These are phyloP conservation scores for Turnera subulata DNA, from an alignment of 345 rosid genomes.

Conservation along the genomic window DNA sequence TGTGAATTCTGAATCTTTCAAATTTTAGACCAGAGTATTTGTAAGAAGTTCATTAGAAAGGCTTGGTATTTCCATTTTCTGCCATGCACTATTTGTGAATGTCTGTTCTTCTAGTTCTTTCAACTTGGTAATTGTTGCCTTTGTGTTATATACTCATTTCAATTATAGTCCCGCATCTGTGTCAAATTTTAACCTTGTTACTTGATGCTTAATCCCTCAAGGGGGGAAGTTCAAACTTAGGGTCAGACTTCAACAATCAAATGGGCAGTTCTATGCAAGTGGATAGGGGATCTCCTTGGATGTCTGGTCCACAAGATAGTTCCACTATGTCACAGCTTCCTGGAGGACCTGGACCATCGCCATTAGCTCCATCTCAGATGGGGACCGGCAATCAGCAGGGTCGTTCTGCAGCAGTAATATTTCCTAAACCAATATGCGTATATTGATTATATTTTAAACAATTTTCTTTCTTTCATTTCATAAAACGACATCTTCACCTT, in stretches of 20 bases:
- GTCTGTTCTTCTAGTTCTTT: too few species aligned
- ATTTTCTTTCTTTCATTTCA: too few species aligned
- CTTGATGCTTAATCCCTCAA: slow-evolving; percentile 25
- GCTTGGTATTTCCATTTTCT: too few species aligned
- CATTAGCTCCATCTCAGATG: slow-evolving; percentile 50
- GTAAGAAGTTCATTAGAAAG: too few species aligned
- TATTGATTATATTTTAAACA: not conserved
- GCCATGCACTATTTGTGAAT: too few species aligned
- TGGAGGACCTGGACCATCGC: slow-evolving; percentile 52
- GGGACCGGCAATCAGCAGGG: slow-evolving; percentile 56
- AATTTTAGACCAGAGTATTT: too few species aligned
- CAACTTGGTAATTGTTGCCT: too few species aligned
- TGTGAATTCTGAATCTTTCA: too few species aligned
- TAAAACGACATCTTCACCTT: not conserved
- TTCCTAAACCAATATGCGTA: not conserved
- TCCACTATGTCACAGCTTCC: slow-evolving; percentile 46
- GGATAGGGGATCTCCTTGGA: slow-evolving; percentile 82
- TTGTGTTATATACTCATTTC: too few species aligned
- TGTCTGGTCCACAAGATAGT: slow-evolving; percentile 62
- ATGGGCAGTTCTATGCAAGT: slow-evolving; percentile 47
- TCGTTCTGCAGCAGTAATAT: slow-evolving; percentile 58
- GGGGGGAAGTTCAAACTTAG: slow-evolving; percentile 65
- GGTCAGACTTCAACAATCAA: slow-evolving; percentile 56
- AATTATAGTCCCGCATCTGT: not conserved
- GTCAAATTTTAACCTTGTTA: not conserved